phyloP scores from a whole-genome alignment of 768 basidiomycete genomes.

The Suillus lakei region DNA sequence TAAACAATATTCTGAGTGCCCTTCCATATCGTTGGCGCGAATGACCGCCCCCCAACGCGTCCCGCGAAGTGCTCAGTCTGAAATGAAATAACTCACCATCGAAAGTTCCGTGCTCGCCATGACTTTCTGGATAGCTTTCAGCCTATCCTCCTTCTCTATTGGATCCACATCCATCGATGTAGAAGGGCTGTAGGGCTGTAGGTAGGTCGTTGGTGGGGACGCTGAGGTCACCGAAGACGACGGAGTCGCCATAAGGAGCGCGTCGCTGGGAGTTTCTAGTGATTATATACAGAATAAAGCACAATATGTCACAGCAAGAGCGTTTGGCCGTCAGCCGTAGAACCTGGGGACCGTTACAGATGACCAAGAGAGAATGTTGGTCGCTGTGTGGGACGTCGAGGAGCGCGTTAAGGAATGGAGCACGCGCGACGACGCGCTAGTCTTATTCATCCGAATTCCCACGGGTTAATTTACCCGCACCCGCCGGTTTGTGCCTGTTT shows the following conservation, averaged over 20 bases:
- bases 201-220: conserved; percentile 73
- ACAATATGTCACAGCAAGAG: conserved; percentile 22
- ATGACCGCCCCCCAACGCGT: conserved; percentile 50
- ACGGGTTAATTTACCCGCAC: conserved; percentile 33
- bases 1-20: conserved; percentile 12
- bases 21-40: conserved; percentile 25
- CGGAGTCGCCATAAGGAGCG: conserved; percentile 71
- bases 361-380: conserved; percentile 38
- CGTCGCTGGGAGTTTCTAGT: conserved; percentile 24
- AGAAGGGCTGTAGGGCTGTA: conserved; percentile 47
- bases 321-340: conserved; percentile 11
- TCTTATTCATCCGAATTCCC: conserved; percentile 42
- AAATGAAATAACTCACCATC: conserved; percentile 60
- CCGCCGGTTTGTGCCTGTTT: conserved; percentile 17
- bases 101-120: conserved; percentile 79
- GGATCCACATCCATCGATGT: conserved; percentile 46
- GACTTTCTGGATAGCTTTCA: conserved; percentile 75
- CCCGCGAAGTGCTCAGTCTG: conserved; percentile 29
- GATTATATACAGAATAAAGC: conserved; percentile 21
- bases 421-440: conserved; percentile 42
- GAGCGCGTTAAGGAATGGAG: conserved; percentile 42
- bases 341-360: conserved; percentile 35
- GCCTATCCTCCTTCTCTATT: conserved; percentile 61
- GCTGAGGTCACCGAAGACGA: conserved; percentile 83
- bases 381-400: conserved; percentile 43